Conservation (phyloP, 805 yeast species). For the Priceomyces melissophilus region DNA sequence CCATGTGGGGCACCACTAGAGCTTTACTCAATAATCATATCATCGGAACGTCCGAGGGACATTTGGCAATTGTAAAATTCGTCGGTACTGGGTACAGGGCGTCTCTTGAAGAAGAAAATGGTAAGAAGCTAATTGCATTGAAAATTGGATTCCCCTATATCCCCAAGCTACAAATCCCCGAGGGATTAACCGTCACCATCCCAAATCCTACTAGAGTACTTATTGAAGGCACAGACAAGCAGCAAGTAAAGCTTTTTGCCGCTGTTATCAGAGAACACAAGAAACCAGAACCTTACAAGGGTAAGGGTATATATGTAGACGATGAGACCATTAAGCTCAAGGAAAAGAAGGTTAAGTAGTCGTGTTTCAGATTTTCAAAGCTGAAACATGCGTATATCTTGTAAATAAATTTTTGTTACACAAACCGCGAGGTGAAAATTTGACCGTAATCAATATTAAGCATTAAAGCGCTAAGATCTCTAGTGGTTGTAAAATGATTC, state of each 20-base stretch:
- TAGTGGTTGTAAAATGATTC: background rate
- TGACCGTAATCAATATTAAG: no score
- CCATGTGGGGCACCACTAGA: conserved; percentile 95
- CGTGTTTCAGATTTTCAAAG: background rate
- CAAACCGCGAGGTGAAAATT: background rate
- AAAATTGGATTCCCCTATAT: conserved; percentile 87
- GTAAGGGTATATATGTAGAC: conserved; percentile 93
- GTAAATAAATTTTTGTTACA: conserved; percentile 2
- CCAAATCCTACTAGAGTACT: conserved; percentile 86
- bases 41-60: conserved; percentile 91
- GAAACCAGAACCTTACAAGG: conserved; percentile 98
- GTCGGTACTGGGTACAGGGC: conserved; percentile 98
- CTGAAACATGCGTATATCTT: background rate
- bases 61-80: conserved; percentile 77
- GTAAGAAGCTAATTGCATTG: conserved; percentile 59
- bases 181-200: conserved; percentile 64
- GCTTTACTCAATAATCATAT: conserved; percentile 73
- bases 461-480: no score
- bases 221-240: conserved; percentile 84
- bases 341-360: conserved; percentile 85
- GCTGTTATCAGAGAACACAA: conserved; percentile 80
- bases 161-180: conserved; percentile 75
- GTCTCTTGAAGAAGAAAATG: conserved; percentile 51
- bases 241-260: conserved; percentile 82
- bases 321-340: conserved; percentile 88